Percentiles rank a stretch among this genome's conserved stretches.
Conservation (phyloP, 306 rosid species). For the Cucurbita ficifolia region DNA sequence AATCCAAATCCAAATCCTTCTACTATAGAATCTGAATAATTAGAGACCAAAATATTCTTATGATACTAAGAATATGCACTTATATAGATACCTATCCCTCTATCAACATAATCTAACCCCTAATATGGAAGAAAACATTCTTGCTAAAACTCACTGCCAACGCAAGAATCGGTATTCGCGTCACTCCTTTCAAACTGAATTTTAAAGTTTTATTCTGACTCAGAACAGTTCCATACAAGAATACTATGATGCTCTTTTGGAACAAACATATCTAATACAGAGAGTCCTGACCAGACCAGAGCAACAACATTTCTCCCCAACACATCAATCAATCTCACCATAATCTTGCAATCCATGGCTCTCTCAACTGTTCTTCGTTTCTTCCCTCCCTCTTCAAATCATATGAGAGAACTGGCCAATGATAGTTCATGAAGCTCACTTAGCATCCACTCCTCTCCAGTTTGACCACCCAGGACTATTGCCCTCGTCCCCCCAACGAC, state of each 20-base stretch:
- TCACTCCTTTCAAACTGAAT: slow-evolving; percentile 23
- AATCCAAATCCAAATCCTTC: slow-evolving; percentile 2
- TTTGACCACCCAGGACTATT: slow-evolving; percentile 92
- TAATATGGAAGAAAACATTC: slow-evolving; percentile 37
- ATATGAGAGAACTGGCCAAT: slow-evolving; percentile 58
- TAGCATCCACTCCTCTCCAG: slow-evolving; percentile 99
- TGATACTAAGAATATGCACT: slow-evolving; percentile 33
- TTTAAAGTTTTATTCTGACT: slow-evolving; percentile 31
- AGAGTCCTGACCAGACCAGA: slow-evolving; percentile 38
- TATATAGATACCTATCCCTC: slow-evolving; percentile 38
- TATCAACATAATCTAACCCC: slow-evolving; percentile 44
- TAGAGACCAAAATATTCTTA: slow-evolving; percentile 31
- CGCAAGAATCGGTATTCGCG: slow-evolving; percentile 14
- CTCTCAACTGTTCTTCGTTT: background rate
- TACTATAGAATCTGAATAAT: slow-evolving; percentile 34
- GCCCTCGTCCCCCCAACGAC: slow-evolving; percentile 99
- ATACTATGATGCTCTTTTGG: slow-evolving; percentile 17
- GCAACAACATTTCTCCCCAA: slow-evolving; percentile 8
- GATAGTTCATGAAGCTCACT: slow-evolving; percentile 97
- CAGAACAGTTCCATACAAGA: slow-evolving; percentile 36
- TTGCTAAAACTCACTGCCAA: slow-evolving; percentile 54
- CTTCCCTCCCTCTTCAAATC: slow-evolving; percentile 12
- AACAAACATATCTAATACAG: slow-evolving; percentile 18
- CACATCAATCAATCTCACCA: slow-evolving; percentile 16
- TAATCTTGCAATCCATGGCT: slow-evolving; percentile 17